These are phyloP conservation scores for Delitschia confertaspora DNA, from an alignment of 495 filamentous ascomycete species.

Conservation along the genomic window DNA sequence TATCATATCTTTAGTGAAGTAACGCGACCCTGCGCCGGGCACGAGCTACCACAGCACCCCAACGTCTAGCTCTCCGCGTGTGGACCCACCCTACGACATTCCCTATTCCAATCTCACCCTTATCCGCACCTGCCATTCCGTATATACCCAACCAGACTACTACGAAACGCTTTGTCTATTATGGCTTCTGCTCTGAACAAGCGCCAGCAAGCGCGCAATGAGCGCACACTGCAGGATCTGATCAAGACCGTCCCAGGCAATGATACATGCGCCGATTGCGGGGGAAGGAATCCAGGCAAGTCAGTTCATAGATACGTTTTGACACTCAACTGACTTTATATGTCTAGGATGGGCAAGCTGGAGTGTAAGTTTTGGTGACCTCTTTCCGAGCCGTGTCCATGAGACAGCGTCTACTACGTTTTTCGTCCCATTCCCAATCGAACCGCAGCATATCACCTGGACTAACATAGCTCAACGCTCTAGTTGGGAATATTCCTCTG, in stretches of 20 bases:
- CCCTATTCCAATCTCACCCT: too few relatives aligned
- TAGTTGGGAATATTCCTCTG: slow-evolving; percentile 94
- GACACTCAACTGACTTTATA: slow-evolving; percentile 20
- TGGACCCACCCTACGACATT: too few relatives aligned
- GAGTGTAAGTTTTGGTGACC: slow-evolving; percentile 78
- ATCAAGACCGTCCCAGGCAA: slow-evolving; percentile 83
- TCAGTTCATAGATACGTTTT: neutral
- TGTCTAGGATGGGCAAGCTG: slow-evolving; percentile 95
- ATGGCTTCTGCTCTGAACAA: slow-evolving; percentile 64
- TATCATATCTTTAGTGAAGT: too few relatives aligned
- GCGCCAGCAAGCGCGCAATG: slow-evolving; percentile 94
- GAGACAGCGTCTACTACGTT: too few relatives aligned
- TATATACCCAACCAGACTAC: too few relatives aligned
- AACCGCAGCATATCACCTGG: too few relatives aligned
- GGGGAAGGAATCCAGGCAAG: slow-evolving; percentile 81
- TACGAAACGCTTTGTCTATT: too few relatives aligned
- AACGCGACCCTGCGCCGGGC: neutral
- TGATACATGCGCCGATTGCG: slow-evolving; percentile 90
- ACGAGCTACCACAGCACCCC: neutral
- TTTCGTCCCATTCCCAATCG: too few relatives aligned
- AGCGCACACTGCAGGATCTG: slow-evolving; percentile 82
- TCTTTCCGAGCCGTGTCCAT: too few relatives aligned
- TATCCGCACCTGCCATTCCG: too few relatives aligned
- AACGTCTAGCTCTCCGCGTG: neutral
- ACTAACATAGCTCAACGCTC: too few relatives aligned